A percentile compares a stretch with the other conserved stretches of the same genome.
phyloP scores from a whole-genome alignment of 2,329 filamentous ascomycete genomes.

The Penicillium olsonii region DNA sequence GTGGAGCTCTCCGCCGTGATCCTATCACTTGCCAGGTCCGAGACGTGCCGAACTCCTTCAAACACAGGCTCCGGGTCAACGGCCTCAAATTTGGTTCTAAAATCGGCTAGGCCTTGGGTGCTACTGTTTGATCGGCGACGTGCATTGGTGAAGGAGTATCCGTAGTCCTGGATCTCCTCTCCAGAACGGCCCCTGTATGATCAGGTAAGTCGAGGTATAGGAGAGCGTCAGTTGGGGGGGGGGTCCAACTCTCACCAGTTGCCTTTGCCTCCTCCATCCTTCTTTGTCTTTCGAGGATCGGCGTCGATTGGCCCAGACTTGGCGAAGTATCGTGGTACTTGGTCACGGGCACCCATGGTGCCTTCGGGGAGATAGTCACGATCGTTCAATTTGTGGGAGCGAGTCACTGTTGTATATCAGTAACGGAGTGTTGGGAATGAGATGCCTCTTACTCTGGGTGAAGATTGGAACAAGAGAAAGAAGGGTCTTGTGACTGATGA shows the following conservation, averaged over 20 bases:
- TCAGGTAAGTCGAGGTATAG: slow-evolving; percentile 8
- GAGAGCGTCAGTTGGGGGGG: too few relatives aligned
- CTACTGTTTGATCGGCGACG: slow-evolving; percentile 93
- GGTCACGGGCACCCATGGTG: slow-evolving; percentile 67
- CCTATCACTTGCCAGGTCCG: slow-evolving; percentile 45
- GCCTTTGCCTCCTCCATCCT: slow-evolving; percentile 87
- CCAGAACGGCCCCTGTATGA: slow-evolving; percentile 73
- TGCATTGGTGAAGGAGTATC: slow-evolving; percentile 80
- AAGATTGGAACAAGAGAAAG: background rate
- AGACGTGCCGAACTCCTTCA: slow-evolving; percentile 79
- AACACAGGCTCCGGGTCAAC: slow-evolving; percentile 89
- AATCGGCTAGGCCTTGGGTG: slow-evolving; percentile 70
- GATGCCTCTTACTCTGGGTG: background rate
- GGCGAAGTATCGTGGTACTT: slow-evolving; percentile 88
- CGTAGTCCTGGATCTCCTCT: slow-evolving; percentile 80
- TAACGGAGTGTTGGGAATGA: background rate
- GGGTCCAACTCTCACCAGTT: slow-evolving; percentile 72
- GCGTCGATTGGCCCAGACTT: slow-evolving; percentile 78
- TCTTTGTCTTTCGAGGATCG: slow-evolving; percentile 94
- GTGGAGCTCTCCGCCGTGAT: slow-evolving; percentile 47
- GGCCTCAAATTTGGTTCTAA: slow-evolving; percentile 97
- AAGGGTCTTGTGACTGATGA: background rate
- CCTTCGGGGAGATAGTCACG: slow-evolving; percentile 85
- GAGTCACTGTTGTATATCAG: slow-evolving; percentile 75
- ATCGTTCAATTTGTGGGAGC: slow-evolving; percentile 93